Conservation (phyloP, 768 basidiomycete species). For the Russula dissimulans region DNA sequence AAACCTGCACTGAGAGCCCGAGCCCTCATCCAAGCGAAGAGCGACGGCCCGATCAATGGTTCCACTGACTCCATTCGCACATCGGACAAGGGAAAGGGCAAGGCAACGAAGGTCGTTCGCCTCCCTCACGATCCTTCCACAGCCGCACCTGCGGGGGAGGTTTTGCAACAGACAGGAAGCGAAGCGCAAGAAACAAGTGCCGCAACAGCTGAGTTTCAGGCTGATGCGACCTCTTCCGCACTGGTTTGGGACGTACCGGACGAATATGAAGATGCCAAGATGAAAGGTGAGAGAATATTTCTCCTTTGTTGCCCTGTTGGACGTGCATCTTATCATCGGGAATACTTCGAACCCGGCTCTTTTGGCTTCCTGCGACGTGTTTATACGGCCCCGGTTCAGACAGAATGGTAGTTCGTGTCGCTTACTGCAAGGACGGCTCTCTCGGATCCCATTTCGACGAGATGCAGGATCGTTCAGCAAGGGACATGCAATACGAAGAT, state of each 20-base stretch:
- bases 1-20: too few species aligned
- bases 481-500: constrained; percentile 50
- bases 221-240: constrained; percentile 20
- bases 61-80: too few species aligned
- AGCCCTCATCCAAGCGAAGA: too few species aligned
- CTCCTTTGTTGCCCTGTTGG: neutral
- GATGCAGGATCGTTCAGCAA: constrained; percentile 50
- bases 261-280: constrained; percentile 43
- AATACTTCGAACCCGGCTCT: neutral
- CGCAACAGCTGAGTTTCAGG: constrained; percentile 36
- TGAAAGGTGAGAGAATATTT: constrained; percentile 54
- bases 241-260: neutral
- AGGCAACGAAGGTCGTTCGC: constrained; percentile 13
- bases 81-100: constrained; percentile 21
- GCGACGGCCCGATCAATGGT: too few species aligned
- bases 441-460: constrained; percentile 55
- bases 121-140: constrained; percentile 23
- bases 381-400: constrained; percentile 38
- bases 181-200: constrained; percentile 57
- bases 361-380: neutral
- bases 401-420: constrained; percentile 79
- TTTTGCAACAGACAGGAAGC: constrained; percentile 51
- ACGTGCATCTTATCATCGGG: neutral
- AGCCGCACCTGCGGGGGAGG: constrained; percentile 51
- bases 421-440: constrained; percentile 47